Base-by-base conservation (phyloP, 192 early-diverging fungal species). In the Diversispora eburnea region DNA sequence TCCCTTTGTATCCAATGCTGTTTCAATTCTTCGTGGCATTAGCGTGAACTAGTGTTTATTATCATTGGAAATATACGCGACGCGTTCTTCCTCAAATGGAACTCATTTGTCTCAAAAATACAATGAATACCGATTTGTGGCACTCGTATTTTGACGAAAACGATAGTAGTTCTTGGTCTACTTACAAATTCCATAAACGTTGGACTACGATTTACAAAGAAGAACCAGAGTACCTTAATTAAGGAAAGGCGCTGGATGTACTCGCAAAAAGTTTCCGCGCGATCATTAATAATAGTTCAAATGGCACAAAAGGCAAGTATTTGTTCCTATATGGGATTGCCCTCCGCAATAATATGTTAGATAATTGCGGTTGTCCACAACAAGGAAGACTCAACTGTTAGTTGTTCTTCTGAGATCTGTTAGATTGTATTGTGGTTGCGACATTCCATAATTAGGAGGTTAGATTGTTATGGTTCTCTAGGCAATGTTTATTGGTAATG, bases 351-450 rank as follows among this genome's bases (percentile, higher is more conserved):
- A 62, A 62, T 62, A 8, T 62, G 39, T 43, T 62, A 62, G 39
- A 62, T 62, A 62, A 62, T 62, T 62, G 41, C 6, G 39, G 4
- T 62, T 62, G 33, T 45, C 6, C 39, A 62, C 60, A 62, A 62
- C 60, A 61, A 39, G 33, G 10, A 39, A 61, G 10, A 39, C 10
- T 39, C 10, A 62, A 62, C 60, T 62, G 33, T 62, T 62, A 42
- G 60, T 62, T 15, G 9, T 62, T 62, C 33, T 62, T 62, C 60
- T 62, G 39, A 62, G 39, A 42, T 62, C 60, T 62, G 15, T 62
- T 62, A 62, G 33, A 62, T 62, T 4, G 13, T 17, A 62, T 62
- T 62, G 60, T 62, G 39, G 41, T 62, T 62, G 25, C 42, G 12
- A 62, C 60, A 62, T 52, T 62, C 13, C 12, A 62, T 62, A 43